Evolutionary conservation across 352 stramenopile genomes (phyloP).

Genomic region (Phytophthora meadii): DNA sequence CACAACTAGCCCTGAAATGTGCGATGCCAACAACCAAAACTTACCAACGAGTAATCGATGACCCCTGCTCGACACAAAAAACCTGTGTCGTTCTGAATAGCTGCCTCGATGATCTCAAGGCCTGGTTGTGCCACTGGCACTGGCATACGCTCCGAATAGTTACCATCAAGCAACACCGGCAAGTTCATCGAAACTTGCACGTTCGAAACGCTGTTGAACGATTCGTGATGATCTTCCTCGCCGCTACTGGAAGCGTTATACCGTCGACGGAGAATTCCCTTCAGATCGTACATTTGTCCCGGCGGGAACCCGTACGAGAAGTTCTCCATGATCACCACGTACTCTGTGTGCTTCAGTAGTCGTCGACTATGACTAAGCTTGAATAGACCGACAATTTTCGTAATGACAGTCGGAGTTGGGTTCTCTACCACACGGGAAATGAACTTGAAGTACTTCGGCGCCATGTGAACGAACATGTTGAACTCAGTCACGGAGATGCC

Average conservation of each 20-base stretch:
- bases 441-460: constrained; percentile 88
- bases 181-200: constrained; percentile 60
- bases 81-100: constrained; percentile 79
- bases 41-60: constrained; percentile 88
- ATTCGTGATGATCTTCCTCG: constrained; percentile 45
- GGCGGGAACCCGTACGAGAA: constrained; percentile 80
- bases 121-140: constrained; percentile 76
- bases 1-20: background rate
- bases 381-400: constrained; percentile 86
- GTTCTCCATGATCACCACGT: constrained; percentile 90
- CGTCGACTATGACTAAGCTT: constrained; percentile 72
- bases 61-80: constrained; percentile 80
- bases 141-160: constrained; percentile 82
- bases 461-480: constrained; percentile 93
- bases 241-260: constrained; percentile 56
- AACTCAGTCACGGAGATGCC: constrained; percentile 88
- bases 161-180: constrained; percentile 83
- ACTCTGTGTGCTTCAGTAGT: constrained; percentile 80
- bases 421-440: constrained; percentile 72
- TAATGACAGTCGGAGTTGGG: constrained; percentile 73
- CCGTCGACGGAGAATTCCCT: constrained; percentile 80
- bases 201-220: constrained; percentile 50
- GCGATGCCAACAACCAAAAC: constrained; percentile 12
- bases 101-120: constrained; percentile 63
- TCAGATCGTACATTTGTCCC: constrained; percentile 89